Evolutionary conservation across 768 basidiomycete species (phyloP).

Genomic region (Calocybe cyanea): DNA sequence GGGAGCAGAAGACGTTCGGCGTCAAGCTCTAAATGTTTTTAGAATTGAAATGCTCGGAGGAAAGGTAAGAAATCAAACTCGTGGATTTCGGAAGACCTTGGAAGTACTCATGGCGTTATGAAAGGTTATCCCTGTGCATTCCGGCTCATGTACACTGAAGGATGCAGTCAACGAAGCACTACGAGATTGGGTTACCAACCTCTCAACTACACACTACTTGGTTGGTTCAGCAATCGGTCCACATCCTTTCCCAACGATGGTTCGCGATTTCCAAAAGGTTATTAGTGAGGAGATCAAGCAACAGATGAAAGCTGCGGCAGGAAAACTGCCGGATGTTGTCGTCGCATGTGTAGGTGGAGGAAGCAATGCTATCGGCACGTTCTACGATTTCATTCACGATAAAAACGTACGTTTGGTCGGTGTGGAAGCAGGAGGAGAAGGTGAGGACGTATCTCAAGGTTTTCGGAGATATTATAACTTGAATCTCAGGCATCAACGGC

Average conservation of each 20-base stretch:
- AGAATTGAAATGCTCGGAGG: conserved; percentile 96
- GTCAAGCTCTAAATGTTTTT: conserved; percentile 97
- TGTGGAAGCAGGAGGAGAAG: conserved; percentile 98
- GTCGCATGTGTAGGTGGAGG: conserved; percentile 98
- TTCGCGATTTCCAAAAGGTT: conserved; percentile 92
- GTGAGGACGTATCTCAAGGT: conserved; percentile 28
- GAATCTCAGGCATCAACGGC: conserved; percentile 65
- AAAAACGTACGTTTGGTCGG: conserved; percentile 83
- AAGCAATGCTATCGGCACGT: conserved; percentile 95
- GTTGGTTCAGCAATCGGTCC: conserved; percentile 98
- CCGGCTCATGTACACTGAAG: conserved; percentile 93
- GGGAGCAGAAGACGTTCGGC: conserved; percentile 95
- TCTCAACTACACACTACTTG: conserved; percentile 91
- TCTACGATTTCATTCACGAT: conserved; percentile 94
- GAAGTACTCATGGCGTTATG: neutral
- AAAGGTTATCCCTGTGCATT: conserved; percentile 89
- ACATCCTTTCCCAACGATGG: conserved; percentile 98
- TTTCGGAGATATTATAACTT: neutral
- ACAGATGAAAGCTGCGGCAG: conserved; percentile 66
- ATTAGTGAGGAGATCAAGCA: conserved; percentile 93
- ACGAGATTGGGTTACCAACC: conserved; percentile 98
- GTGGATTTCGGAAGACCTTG: too few relatives aligned
- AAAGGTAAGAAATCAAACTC: too few relatives aligned
- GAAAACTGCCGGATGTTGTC: conserved; percentile 90
- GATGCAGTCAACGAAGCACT: conserved; percentile 98